Evolutionary conservation across 331 rosid genomes (phyloP), one percentile per base, ranked within the genome.

Genomic region (Saraca asoca): DNA sequence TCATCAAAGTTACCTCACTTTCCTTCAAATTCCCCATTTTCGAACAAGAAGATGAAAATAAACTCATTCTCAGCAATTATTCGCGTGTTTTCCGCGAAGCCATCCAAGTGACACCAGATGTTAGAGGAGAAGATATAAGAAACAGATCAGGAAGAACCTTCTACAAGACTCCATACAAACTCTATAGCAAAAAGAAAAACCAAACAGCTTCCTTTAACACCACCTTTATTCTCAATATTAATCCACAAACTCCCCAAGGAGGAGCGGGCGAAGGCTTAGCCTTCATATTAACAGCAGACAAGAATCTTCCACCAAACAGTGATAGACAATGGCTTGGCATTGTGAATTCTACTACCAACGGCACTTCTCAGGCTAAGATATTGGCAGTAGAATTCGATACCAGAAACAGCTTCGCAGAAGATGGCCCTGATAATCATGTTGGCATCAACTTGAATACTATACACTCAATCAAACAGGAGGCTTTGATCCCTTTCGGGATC

Each of bases 191-290:
- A 16, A 67, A 72, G 5, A 59, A 79, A 5, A 73, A 69, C 56
- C 61, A 45, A 53, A 46, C 5, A 2, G 87, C 89, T 7, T n/a
- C 79, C 2, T 91, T 91, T 66, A 82, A 66, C 37, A 78, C 97
- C 38, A 80, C 93, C 42, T 86, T 91, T 66, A 76, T 70, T 1
- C 72, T 91, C 44, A 81, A 61, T 19, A 78, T 88, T 51, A 12
- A 0, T 1, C 63, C 70, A 9, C 4, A 37, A 0, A 12, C 45
- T 17, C 83, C 78, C 7, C 7, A 5, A 5, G 70, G 73, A n/a
- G n/a, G n/a, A n/a, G n/a, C n/a, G 14, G 97, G 94, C 34, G 97
- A 91, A 76, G 97, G 97, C 0, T 29, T 88, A 70, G 88, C 93
- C 37, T 90, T 90, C 18, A 80, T 90, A 78, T 69, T 90, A 35